Evolutionary conservation across 257 asterid genomes (phyloP).

Genomic region (Jacaranda copaia): DNA sequence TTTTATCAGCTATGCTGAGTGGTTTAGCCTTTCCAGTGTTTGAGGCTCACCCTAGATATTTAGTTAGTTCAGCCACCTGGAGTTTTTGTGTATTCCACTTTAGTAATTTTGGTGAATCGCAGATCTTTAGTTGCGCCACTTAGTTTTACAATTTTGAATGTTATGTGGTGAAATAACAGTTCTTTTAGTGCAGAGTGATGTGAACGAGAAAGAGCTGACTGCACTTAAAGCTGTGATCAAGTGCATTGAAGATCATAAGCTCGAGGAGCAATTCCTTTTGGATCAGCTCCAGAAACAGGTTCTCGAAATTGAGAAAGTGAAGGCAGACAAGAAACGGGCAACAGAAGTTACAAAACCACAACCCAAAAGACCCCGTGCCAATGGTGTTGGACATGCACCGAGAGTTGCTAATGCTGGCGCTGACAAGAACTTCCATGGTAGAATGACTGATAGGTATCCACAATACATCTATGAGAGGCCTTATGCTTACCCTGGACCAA

Average conservation of each 20-base stretch:
- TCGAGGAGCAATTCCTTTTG: slow-evolving; percentile 73
- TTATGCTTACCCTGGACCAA: slow-evolving; percentile 70
- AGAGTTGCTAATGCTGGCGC: slow-evolving; percentile 53
- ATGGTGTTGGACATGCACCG: slow-evolving; percentile 59
- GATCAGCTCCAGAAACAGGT: slow-evolving; percentile 91
- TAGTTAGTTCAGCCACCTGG: background rate
- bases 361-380: slow-evolving; percentile 93
- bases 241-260: slow-evolving; percentile 94
- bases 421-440: slow-evolving; percentile 76
- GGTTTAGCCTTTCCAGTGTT: background rate
- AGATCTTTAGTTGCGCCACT: background rate
- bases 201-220: slow-evolving; percentile 85
- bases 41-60: slow-evolving; percentile 1
- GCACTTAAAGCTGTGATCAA: slow-evolving; percentile 87
- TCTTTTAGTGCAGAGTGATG: slow-evolving; percentile 65
- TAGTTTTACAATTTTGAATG: background rate
- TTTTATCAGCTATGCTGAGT: background rate
- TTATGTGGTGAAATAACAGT: background rate
- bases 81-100: background rate
- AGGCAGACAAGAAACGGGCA: slow-evolving; percentile 93
- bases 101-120: background rate
- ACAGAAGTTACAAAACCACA: slow-evolving; percentile 97
- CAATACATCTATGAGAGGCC: slow-evolving; percentile 80
- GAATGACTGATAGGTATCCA: slow-evolving; percentile 78
- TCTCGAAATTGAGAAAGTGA: slow-evolving; percentile 81